Evolutionary conservation across 2,329 filamentous ascomycete genomes (phyloP), one percentile per base, ranked within the genome.

Genomic region (Trichoderma afroharzianum): DNA sequence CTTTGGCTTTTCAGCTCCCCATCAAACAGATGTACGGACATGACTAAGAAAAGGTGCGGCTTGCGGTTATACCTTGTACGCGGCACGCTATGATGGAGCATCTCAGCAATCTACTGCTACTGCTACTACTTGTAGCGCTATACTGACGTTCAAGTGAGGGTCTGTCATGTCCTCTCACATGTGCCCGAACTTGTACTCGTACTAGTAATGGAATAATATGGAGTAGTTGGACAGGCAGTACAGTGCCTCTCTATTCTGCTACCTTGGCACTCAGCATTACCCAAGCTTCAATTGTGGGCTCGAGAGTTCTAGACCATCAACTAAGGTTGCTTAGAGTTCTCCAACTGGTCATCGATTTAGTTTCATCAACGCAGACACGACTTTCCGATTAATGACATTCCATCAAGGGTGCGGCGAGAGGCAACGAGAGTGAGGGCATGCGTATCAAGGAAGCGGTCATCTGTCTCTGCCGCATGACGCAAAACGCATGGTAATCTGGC

Each of bases 301-400:
- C 28, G 28, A 28, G 39, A 36, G 67, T 62, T 69, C 67, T 69
- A 62, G 67, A 61, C 67, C 57, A n/a, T 53, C 26, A 62, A 28
- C 57, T 36, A 69, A 62, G 18, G 39, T 24, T 69, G 66, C 59
- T 61, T 62, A 62, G 39, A 61, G 67, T 69, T 62, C 57, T 69
- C 55, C 39, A 32, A 36, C 39, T 55, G 21, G 63, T 67, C 63
- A 69, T 69, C 30, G 67, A 50, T 21, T 61, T 50, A 50, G n/a
- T 33, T 61, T 21, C 32, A 68, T 59, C 6, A n/a, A 68, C 9
- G n/a, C n/a, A 14, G 43, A 64, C 62, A 53, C 11, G 43, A 24
- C 43, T 32, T 53, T 24, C 62, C 12, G 47, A 30, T 33, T 33
- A 32, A 68, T 61, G 66, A 33, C 55, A 61, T 32, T 24, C 55